Evolutionary conservation across 2,329 filamentous ascomycete species (phyloP).

Genomic region (Claviceps sorghi): DNA sequence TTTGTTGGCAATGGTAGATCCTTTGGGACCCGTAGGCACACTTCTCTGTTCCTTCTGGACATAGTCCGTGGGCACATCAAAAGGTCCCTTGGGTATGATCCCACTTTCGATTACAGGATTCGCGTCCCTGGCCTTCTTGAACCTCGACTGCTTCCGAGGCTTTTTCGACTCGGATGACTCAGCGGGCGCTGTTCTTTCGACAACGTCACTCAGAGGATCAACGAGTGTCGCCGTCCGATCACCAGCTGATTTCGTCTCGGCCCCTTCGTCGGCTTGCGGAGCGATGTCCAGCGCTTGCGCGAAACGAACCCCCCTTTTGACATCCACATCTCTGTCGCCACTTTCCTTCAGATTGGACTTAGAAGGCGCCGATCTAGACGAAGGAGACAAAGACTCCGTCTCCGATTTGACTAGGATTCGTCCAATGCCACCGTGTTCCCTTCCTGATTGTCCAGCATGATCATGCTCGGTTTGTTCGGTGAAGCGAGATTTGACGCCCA

Average conservation of each 20-base stretch:
- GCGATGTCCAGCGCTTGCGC: conserved; percentile 61
- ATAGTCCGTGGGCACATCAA: conserved; percentile 28
- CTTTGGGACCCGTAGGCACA: conserved; percentile 35
- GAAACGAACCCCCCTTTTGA: conserved; percentile 68
- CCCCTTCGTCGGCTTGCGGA: conserved; percentile 15
- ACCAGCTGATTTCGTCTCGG: conserved; percentile 6
- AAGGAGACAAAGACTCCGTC: conserved; percentile 9
- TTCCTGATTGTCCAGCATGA: conserved; percentile 17
- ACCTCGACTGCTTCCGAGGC: conserved; percentile 32
- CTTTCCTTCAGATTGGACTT: conserved; percentile 22
- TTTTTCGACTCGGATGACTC: conserved; percentile 18
- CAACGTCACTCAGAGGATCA: conserved; percentile 37
- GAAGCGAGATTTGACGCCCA: conserved; percentile 43
- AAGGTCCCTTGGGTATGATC: conserved; percentile 24
- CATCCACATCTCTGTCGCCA: conserved; percentile 9
- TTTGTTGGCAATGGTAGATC: conserved; percentile 42
- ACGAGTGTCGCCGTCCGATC: conserved; percentile 19
- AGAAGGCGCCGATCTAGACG: conserved; percentile 10
- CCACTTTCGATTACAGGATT: conserved; percentile 4
- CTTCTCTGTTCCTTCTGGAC: conserved; percentile 22
- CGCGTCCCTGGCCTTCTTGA: conserved; percentile 29
- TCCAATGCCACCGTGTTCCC: conserved; percentile 39
- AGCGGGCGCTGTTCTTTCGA: conserved; percentile 27
- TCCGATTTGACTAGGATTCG: conserved; percentile 34
- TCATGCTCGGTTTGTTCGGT: conserved; percentile 37